Percentiles rank a stretch among this genome's conserved stretches.
phyloP scores from a whole-genome alignment of 2,329 filamentous ascomycete genomes.

The Coniochaeta sp. region DNA sequence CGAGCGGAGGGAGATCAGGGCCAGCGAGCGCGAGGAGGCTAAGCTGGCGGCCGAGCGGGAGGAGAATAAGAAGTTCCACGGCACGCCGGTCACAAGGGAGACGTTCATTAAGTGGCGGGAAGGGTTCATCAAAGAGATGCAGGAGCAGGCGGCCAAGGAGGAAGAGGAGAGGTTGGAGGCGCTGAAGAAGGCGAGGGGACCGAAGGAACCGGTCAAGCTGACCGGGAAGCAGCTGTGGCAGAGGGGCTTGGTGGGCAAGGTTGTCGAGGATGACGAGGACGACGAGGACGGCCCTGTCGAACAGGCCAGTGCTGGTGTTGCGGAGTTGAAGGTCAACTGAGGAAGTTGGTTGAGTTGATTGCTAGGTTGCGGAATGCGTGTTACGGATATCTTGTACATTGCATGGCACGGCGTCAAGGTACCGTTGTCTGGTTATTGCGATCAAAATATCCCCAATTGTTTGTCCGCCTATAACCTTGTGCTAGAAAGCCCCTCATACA shows the following conservation, averaged over 20 bases:
- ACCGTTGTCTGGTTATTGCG: background rate
- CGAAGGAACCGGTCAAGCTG: conserved; percentile 64
- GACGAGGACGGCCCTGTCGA: conserved; percentile 44
- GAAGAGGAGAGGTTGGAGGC: conserved; percentile 79
- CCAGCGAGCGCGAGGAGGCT: conserved; percentile 49
- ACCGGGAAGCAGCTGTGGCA: conserved; percentile 76
- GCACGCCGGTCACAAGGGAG: conserved; percentile 79
- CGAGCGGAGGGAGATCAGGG: conserved; percentile 60
- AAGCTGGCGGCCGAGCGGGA: conserved; percentile 64
- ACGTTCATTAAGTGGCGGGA: conserved; percentile 79
- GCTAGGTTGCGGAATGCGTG: background rate
- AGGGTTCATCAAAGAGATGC: conserved; percentile 72
- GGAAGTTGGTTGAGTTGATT: background rate
- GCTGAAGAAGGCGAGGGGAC: conserved; percentile 65
- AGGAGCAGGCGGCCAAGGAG: conserved; percentile 61
- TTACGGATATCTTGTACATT: conserved; percentile 9
- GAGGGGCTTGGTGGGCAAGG: conserved; percentile 60
- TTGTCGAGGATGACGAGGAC: conserved; percentile 60
- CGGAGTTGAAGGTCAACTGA: conserved; percentile 60
- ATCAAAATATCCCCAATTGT: too few species aligned
- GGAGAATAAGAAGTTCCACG: conserved; percentile 96
- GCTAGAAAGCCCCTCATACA: too few species aligned
- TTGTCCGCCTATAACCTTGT: background rate
- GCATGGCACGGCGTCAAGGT: background rate
- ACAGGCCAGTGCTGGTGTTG: conserved; percentile 43